Conservation (phyloP, 768 basidiomycete species). For the Rhodotorula paludigena region DNA sequence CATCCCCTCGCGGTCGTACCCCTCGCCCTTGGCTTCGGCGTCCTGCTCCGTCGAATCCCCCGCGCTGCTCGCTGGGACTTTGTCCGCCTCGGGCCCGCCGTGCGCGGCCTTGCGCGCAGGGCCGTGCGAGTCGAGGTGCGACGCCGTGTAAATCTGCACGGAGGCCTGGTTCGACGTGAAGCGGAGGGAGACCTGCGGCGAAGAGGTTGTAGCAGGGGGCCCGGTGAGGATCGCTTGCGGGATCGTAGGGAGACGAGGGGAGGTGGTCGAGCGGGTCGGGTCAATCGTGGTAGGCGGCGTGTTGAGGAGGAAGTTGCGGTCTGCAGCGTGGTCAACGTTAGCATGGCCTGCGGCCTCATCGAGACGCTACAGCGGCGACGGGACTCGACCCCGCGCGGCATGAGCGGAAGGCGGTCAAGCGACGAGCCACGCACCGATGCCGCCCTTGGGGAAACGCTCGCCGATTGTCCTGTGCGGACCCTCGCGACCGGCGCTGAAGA, state of each 20-base stretch:
- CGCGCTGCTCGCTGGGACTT: not conserved
- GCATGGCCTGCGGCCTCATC: too few relatives aligned
- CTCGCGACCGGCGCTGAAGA: not conserved
- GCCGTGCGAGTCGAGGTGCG: slow-evolving; percentile 8
- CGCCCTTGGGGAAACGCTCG: slow-evolving; percentile 12
- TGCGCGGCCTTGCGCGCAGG: slow-evolving; percentile 15
- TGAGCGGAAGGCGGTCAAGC: too few relatives aligned
- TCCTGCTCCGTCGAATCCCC: not conserved
- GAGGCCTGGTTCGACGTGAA: slow-evolving; percentile 24
- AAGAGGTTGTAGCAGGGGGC: not conserved
- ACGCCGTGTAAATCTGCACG: slow-evolving; percentile 32
- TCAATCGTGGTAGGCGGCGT: not conserved
- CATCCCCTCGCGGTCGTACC: slow-evolving; percentile 5
- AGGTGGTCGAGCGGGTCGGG: not conserved
- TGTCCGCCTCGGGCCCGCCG: not conserved
- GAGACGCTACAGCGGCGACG: too few relatives aligned
- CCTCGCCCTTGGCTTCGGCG: not conserved
- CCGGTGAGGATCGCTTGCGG: slow-evolving; percentile 30
- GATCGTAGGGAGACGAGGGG: not conserved
- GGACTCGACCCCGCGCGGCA: too few relatives aligned
- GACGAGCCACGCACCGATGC: slow-evolving; percentile 12
- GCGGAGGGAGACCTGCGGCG: slow-evolving; percentile 18
- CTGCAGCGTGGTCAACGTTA: too few relatives aligned
- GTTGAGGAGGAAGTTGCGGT: slow-evolving; percentile 27
- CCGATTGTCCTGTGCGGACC: slow-evolving; percentile 18